Conservation (phyloP, 1,284 basidiomycete genomes). For the Schizophyllum commune region DNA sequence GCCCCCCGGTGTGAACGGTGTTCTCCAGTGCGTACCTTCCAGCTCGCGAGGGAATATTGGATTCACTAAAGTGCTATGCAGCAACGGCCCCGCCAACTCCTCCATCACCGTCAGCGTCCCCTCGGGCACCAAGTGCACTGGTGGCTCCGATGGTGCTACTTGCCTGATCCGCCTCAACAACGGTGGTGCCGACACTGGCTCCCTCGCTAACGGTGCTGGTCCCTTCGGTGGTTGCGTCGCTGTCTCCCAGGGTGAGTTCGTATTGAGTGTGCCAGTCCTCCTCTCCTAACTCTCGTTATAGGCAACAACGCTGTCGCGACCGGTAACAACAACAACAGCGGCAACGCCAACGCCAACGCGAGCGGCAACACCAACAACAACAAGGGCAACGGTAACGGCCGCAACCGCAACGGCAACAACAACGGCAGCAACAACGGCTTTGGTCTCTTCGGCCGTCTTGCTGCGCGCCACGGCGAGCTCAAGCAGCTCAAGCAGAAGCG, state of each 20-base stretch:
- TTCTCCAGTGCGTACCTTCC: constrained; percentile 9
- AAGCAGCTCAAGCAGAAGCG: background rate
- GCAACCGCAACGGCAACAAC: background rate
- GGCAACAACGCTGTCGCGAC: constrained; percentile 2
- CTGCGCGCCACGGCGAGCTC: background rate
- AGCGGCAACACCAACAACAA: background rate
- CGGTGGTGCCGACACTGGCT: constrained; percentile 12
- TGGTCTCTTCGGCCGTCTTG: background rate
- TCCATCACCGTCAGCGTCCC: constrained; percentile 12
- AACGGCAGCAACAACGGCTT: constrained; percentile 1
- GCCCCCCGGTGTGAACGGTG: constrained; percentile 13
- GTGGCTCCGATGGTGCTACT: constrained; percentile 11
- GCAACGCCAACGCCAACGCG: background rate
- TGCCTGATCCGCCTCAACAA: constrained; percentile 17
- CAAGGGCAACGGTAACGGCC: background rate
- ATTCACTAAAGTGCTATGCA: background rate
- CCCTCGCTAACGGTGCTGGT: constrained; percentile 16
- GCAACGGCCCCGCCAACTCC: constrained; percentile 15
- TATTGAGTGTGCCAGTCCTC: background rate
- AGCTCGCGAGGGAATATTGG: background rate
- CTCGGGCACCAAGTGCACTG: constrained; percentile 13
- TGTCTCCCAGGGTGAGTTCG: constrained; percentile 9
- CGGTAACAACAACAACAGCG: background rate
- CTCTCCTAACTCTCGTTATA: background rate
- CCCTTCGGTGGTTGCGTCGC: constrained; percentile 17